Conservation (phyloP, 768 basidiomycete genomes). For the Lactarius sanguifluus region DNA sequence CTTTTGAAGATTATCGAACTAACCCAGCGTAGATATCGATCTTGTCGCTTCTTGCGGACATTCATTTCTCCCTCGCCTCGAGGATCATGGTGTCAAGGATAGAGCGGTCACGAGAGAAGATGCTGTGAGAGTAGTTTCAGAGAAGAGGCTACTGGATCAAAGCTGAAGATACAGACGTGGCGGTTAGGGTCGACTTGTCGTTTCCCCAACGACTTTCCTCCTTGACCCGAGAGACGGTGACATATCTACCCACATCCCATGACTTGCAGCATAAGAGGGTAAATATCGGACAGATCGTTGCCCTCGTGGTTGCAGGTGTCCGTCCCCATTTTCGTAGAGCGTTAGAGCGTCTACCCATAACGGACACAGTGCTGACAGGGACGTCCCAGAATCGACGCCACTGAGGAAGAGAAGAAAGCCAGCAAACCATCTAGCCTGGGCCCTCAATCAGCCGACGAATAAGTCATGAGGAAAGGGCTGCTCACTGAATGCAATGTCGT, state of each 20-base stretch:
- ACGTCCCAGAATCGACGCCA: constrained; percentile 58
- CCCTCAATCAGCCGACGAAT: constrained; percentile 7
- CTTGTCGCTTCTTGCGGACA: constrained; percentile 19
- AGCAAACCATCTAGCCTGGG: constrained; percentile 68
- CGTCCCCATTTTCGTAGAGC: constrained; percentile 30
- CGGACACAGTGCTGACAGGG: constrained; percentile 48
- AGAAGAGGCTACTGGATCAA: neutral
- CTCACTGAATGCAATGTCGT: constrained; percentile 59
- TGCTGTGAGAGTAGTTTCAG: constrained; percentile 13
- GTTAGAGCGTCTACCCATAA: constrained; percentile 37
- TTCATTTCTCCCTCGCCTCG: constrained; percentile 25
- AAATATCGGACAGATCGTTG: constrained; percentile 41
- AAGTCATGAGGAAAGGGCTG: constrained; percentile 6
- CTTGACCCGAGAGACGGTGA: constrained; percentile 37
- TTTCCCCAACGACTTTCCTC: constrained; percentile 39
- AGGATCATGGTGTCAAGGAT: constrained; percentile 26
- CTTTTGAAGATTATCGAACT: constrained; percentile 9
- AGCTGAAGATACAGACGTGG: constrained; percentile 41
- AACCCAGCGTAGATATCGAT: constrained; percentile 48
- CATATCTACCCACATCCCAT: constrained; percentile 41
- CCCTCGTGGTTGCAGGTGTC: constrained; percentile 9
- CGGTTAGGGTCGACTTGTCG: constrained; percentile 41
- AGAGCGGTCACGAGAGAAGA: constrained; percentile 24
- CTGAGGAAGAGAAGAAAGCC: constrained; percentile 61
- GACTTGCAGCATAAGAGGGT: constrained; percentile 42